Conservation (phyloP, 148 eudicot genomes). For the Oxyria digyna region DNA sequence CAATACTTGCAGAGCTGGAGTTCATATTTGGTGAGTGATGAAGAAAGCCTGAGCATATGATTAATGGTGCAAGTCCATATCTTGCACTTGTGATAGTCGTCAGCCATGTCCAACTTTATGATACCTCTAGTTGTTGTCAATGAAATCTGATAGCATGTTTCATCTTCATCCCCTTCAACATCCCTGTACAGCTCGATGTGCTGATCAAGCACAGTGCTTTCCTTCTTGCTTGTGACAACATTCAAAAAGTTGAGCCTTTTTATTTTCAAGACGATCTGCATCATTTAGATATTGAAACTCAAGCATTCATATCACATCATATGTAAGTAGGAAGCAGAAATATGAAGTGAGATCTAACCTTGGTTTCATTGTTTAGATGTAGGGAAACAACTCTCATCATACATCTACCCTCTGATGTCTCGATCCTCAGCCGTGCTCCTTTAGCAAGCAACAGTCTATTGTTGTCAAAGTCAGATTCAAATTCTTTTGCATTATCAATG, state of each 20-base stretch:
- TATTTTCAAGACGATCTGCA: conserved; percentile 62
- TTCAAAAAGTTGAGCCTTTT: conserved; percentile 54
- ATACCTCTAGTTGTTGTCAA: conserved; percentile 57
- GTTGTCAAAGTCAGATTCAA: conserved; percentile 52
- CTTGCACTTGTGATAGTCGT: conserved; percentile 54
- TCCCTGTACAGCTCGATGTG: conserved; percentile 72
- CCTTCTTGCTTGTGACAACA: conserved; percentile 51
- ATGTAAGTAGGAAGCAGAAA: too few relatives aligned
- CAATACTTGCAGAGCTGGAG: conserved; percentile 48
- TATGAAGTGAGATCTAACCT: too few relatives aligned
- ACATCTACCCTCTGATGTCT: conserved; percentile 54
- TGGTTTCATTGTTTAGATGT: conserved; percentile 47
- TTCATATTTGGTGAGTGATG: conserved; percentile 51
- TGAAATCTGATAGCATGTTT: conserved; percentile 71
- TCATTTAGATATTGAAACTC: not conserved
- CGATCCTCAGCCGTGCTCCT: conserved; percentile 45
- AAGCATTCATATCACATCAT: too few relatives aligned
- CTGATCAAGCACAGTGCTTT: conserved; percentile 53
- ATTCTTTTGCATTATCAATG: conserved; percentile 36
- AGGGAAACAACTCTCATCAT: conserved; percentile 52
- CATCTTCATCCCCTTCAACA: conserved; percentile 35
- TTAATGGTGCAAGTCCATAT: conserved; percentile 70
- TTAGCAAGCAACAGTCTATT: conserved; percentile 45
- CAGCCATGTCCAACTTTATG: conserved; percentile 70
- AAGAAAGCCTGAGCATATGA: conserved; percentile 56